These are phyloP conservation scores for Chlorella sp. DNA, from an alignment of 139 green algal genomes.

Conservation along the genomic window DNA sequence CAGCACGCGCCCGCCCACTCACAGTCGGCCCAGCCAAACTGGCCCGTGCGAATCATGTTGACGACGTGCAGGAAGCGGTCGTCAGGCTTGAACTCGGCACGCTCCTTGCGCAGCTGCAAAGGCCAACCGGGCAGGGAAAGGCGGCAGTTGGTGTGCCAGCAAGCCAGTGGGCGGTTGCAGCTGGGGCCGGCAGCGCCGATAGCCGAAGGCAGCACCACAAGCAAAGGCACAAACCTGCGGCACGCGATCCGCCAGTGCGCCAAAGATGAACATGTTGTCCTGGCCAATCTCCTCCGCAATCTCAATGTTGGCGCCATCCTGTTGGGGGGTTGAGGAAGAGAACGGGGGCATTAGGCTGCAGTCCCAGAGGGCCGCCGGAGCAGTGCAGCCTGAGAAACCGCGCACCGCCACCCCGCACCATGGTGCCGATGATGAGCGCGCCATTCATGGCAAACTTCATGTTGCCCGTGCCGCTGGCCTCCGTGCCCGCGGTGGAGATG, in stretches of 20 bases:
- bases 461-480: constrained; percentile 97
- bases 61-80: constrained; percentile 84
- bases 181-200: too few relatives aligned
- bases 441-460: constrained; percentile 99
- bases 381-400: too few relatives aligned
- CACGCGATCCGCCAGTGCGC: constrained; percentile 73
- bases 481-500: constrained; percentile 97
- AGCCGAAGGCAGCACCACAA: too few relatives aligned
- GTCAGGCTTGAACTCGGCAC: constrained; percentile 69
- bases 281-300: constrained; percentile 78
- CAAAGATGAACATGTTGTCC: constrained; percentile 95
- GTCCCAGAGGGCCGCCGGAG: too few relatives aligned
- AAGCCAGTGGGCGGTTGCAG: too few relatives aligned
- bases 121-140: background rate
- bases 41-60: constrained; percentile 79
- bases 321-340: too few relatives aligned
- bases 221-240: constrained; percentile 34
- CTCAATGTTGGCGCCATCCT: constrained; percentile 98
- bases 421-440: constrained; percentile 92
- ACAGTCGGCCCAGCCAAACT: constrained; percentile 96
- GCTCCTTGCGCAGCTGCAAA: constrained; percentile 65
- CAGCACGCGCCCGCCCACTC: background rate
- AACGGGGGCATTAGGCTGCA: too few relatives aligned
- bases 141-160: background rate
- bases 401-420: too few relatives aligned